Percentiles rank a stretch among this genome's conserved stretches.
Evolutionary conservation across 73 alveolate species (phyloP).

Genomic region (Blepharisma japonicum): DNA sequence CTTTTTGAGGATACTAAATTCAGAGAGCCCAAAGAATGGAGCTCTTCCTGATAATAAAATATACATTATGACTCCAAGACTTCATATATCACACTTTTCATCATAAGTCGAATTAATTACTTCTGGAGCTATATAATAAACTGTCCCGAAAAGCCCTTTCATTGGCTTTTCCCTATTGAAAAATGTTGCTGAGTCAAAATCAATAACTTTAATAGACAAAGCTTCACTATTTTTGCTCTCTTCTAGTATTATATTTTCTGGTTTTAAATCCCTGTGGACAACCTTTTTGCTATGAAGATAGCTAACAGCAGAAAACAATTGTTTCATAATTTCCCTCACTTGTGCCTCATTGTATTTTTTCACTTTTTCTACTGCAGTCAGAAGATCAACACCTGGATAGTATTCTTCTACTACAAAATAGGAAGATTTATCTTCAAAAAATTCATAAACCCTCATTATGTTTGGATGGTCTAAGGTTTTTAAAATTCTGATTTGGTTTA

Average conservation of each 20-base stretch:
- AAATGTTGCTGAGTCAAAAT: neutral
- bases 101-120: neutral
- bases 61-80: neutral
- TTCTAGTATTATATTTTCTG: neutral
- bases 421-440: neutral
- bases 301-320: neutral
- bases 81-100: neutral
- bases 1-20: neutral
- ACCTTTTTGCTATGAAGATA: neutral
- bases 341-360: neutral
- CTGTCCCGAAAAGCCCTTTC: neutral
- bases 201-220: neutral
- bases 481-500: neutral
- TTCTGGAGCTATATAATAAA: neutral
- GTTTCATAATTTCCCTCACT: neutral
- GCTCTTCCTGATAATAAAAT: neutral
- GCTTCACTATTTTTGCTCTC: neutral
- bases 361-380: neutral
- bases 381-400: neutral
- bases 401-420: neutral
- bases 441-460: neutral
- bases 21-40: neutral
- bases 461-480: conserved; percentile 12
- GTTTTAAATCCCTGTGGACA: neutral
- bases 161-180: neutral